phyloP scores from a whole-genome alignment of 1,139 yeast species.

The Lodderomyces orthopsilosis region DNA sequence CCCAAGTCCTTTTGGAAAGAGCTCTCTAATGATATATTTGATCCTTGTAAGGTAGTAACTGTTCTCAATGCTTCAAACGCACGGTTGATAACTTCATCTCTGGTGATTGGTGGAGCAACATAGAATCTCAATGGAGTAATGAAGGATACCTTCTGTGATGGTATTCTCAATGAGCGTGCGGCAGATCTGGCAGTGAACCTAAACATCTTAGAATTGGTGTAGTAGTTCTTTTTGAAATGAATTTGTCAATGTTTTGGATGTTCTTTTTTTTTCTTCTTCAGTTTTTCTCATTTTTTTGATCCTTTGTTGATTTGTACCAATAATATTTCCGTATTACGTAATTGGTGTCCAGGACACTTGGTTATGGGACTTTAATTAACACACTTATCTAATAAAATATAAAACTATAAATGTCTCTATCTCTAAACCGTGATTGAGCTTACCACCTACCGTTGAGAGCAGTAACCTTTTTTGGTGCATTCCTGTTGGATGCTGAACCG shows the following conservation, averaged over 20 bases:
- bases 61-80: constrained; percentile 52
- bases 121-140: constrained; percentile 43
- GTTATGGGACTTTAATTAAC: no score
- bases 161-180: constrained; percentile 39
- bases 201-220: constrained; percentile 26
- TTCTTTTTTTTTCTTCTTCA: not conserved
- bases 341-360: not conserved
- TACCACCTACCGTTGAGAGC: constrained; percentile 6
- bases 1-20: constrained; percentile 63
- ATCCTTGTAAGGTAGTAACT: constrained; percentile 50
- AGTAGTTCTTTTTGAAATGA: not conserved
- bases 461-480: constrained; percentile 2
- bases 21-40: constrained; percentile 42
- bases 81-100: constrained; percentile 46
- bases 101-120: constrained; percentile 47
- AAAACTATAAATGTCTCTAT: no score
- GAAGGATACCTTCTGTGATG: constrained; percentile 10
- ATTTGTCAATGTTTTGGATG: not conserved
- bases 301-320: not conserved
- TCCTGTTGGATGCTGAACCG: not conserved
- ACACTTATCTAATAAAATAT: no score
- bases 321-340: constrained; percentile 1
- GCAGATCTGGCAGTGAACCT: constrained; percentile 37
- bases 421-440: no score
- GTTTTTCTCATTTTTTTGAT: not conserved